phyloP scores from a whole-genome alignment of 2,329 filamentous ascomycete genomes.

The Colletotrichum tabaci region DNA sequence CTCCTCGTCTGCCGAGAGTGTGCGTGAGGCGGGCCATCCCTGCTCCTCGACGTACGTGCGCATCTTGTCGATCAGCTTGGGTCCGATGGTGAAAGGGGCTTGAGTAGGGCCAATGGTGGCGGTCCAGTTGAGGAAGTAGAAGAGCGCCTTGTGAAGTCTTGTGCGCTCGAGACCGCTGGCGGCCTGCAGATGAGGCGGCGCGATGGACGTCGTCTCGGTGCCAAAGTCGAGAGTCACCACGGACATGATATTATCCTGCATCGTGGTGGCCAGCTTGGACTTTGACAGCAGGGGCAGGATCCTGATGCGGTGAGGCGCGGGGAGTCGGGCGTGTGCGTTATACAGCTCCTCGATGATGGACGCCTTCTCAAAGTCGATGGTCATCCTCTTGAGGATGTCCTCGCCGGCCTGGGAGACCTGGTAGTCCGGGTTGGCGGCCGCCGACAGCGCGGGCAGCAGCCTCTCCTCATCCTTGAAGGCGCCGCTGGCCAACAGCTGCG shows the following conservation, averaged over 20 bases:
- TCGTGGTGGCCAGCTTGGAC: constrained; percentile 80
- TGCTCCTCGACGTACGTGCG: constrained; percentile 82
- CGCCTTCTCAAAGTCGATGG: constrained; percentile 80
- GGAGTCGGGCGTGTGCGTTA: constrained; percentile 79
- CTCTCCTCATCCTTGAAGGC: constrained; percentile 88
- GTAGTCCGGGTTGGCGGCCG: constrained; percentile 86
- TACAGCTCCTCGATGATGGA: constrained; percentile 77
- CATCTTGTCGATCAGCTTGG: constrained; percentile 77
- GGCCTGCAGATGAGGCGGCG: constrained; percentile 48
- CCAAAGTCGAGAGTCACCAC: constrained; percentile 78
- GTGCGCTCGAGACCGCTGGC: constrained; percentile 79
- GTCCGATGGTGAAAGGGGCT: constrained; percentile 76
- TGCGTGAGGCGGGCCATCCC: constrained; percentile 83
- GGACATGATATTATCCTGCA: constrained; percentile 76
- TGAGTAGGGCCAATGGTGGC: constrained; percentile 77
- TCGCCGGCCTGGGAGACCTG: constrained; percentile 88
- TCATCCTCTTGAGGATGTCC: constrained; percentile 86
- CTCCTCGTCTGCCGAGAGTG: constrained; percentile 65
- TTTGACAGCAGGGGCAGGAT: constrained; percentile 83
- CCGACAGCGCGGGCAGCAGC: constrained; percentile 86
- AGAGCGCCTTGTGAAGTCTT: constrained; percentile 86
- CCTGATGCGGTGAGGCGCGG: constrained; percentile 81
- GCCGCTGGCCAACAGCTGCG: constrained; percentile 84
- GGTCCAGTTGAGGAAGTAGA: constrained; percentile 90
- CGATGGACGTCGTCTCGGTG: constrained; percentile 31